Evolutionary conservation across 805 yeast genomes (phyloP), one percentile per base, ranked within the genome.

Genomic region (Ogataea ganodermae): DNA sequence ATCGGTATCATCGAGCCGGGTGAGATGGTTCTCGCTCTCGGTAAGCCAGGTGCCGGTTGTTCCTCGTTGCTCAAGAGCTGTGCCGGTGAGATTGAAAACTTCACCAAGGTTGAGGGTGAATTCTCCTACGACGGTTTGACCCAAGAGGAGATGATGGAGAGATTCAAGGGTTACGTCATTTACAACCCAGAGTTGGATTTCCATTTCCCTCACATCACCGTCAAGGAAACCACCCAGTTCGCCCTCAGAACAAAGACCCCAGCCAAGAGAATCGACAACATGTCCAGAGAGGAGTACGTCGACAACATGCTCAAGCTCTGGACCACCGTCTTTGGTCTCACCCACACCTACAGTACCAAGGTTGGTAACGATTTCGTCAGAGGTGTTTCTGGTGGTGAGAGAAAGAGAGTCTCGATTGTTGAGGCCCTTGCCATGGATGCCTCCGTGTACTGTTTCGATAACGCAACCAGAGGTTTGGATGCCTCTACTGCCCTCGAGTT

Each of bases 11-110:
- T 60, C 38, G 59, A 61, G 49, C 78, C 86, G 1, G 89, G 90
- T 56, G 89, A 84, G 57, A 76, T 84, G 81, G 74, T 81, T 26
- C 68, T 85, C 41, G 90, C 85, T 5, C 65, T 83, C 28, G 89
- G 87, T 44, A 76, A 85, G 51, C 90, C 92, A 1, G 90, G 92
- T 57, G 84, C 92, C 22, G 94, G 94, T 39, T 86, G 91, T 63
- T 81, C 91, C 3, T 78, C 89, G 2, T 70, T 85, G 39, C 69
- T 85, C 61, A 81, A 82, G 56, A 75, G 86, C 2, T 69, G 85
- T 53, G 80, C 89, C 10, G 83, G 74, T 59, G 71, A 76, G 64
- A 69, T 69, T 46, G 57, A 56, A 62, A 67, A 69, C 24, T 76
- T 72, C 61, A 67, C 73, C 16, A 69, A 71, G 27, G 74, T 74